Evolutionary conservation across 2,329 filamentous ascomycete genomes (phyloP).

Genomic region (Zasmidium angulare): DNA sequence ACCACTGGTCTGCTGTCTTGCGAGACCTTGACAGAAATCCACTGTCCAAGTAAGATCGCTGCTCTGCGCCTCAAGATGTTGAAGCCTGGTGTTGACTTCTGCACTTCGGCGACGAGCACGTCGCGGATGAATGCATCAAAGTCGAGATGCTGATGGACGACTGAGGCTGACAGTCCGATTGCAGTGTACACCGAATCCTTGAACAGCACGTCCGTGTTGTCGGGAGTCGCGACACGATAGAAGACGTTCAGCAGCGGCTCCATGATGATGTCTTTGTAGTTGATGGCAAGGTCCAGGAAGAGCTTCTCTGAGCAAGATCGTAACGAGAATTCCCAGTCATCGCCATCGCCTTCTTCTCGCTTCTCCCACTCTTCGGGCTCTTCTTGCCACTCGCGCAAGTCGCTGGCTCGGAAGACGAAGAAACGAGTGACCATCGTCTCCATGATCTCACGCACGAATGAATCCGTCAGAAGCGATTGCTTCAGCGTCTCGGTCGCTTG

Average conservation of each 20-base stretch:
- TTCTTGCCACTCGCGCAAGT: slow-evolving; percentile 89
- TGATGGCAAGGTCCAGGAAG: slow-evolving; percentile 84
- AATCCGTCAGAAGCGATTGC: slow-evolving; percentile 69
- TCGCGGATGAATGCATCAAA: slow-evolving; percentile 77
- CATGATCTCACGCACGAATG: slow-evolving; percentile 77
- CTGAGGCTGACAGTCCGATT: slow-evolving; percentile 79
- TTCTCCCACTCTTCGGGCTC: slow-evolving; percentile 96
- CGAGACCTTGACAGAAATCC: slow-evolving; percentile 77
- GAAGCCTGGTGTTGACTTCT: slow-evolving; percentile 65
- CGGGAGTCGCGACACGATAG: slow-evolving; percentile 66
- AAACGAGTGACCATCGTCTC: slow-evolving; percentile 82
- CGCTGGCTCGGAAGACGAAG: slow-evolving; percentile 80
- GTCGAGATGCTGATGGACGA: slow-evolving; percentile 72
- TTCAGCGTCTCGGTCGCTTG: slow-evolving; percentile 70
- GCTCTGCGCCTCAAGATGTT: slow-evolving; percentile 85
- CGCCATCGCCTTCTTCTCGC: slow-evolving; percentile 78
- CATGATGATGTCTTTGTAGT: slow-evolving; percentile 80
- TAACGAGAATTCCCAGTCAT: slow-evolving; percentile 89
- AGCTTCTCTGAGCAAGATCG: slow-evolving; percentile 91
- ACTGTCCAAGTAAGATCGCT: slow-evolving; percentile 84
- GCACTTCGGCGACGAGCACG: slow-evolving; percentile 76
- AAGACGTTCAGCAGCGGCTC: slow-evolving; percentile 82
- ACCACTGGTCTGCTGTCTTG: slow-evolving; percentile 68
- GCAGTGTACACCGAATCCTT: slow-evolving; percentile 96
- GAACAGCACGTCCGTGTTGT: slow-evolving; percentile 69